These are phyloP conservation scores for Excoecaria cochinchinensis DNA, from an alignment of 345 rosid species.

Conservation along the genomic window DNA sequence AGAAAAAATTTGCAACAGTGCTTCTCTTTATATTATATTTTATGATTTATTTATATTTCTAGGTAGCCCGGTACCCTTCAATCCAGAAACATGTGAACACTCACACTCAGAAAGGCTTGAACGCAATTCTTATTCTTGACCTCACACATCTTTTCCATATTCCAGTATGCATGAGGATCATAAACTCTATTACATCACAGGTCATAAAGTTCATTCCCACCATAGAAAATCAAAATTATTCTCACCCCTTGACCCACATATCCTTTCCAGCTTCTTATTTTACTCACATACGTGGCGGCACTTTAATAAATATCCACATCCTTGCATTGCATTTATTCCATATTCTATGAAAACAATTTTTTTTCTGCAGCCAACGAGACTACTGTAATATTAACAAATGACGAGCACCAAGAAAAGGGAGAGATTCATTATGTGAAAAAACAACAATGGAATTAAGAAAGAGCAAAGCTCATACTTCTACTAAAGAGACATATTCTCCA, in stretches of 20 bases:
- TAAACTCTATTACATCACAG: neutral
- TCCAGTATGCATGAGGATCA: constrained; percentile 8
- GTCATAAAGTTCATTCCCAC: constrained; percentile 13
- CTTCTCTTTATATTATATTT: neutral
- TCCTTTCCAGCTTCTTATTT: constrained; percentile 7
- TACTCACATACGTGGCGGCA: constrained; percentile 8
- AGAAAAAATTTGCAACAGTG: neutral
- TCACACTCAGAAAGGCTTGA: neutral
- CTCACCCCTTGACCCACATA: constrained; percentile 23
- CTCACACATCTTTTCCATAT: neutral
- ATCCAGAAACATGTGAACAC: neutral
- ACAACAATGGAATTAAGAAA: constrained; percentile 42
- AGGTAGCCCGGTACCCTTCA: neutral
- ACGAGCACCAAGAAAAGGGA: constrained; percentile 36
- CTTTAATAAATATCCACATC: constrained; percentile 16
- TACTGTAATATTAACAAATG: constrained; percentile 18
- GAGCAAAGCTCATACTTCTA: constrained; percentile 11
- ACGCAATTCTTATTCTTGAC: constrained; percentile 8
- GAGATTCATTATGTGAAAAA: constrained; percentile 52
- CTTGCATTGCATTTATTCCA: constrained; percentile 42
- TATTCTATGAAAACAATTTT: constrained; percentile 28
- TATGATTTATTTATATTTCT: neutral
- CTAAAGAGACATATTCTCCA: constrained; percentile 46
- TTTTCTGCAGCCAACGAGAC: constrained; percentile 16
- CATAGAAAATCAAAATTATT: constrained; percentile 7